phyloP scores from a whole-genome alignment of 345 rosid species.

The Kandelia obovata region DNA sequence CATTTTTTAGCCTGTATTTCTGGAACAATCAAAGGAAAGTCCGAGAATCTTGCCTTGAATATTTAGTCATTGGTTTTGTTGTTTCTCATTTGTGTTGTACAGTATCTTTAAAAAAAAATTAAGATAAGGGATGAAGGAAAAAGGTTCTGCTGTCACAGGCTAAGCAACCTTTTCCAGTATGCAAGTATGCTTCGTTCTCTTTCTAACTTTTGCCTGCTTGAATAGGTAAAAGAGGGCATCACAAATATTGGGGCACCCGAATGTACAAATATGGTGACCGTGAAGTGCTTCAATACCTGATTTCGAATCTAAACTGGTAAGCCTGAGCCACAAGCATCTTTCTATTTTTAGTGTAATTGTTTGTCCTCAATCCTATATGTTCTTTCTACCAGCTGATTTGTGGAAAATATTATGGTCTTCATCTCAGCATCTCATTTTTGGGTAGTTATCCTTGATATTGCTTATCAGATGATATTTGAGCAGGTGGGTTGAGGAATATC shows the following conservation, averaged over 20 bases:
- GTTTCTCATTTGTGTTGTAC: too few species aligned
- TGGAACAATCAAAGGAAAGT: too few species aligned
- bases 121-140: background rate
- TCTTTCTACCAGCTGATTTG: background rate
- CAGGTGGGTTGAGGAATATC: constrained; percentile 96
- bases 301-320: constrained; percentile 96
- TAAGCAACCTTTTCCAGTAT: background rate
- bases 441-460: constrained; percentile 18
- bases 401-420: constrained; percentile 6
- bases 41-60: too few species aligned
- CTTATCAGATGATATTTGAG: constrained; percentile 32
- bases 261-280: constrained; percentile 92
- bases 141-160: background rate
- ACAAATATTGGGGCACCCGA: constrained; percentile 96
- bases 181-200: constrained; percentile 2
- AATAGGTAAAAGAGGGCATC: constrained; percentile 90
- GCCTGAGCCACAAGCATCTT: constrained; percentile 10
- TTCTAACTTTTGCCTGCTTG: constrained; percentile 14
- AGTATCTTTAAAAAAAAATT: background rate
- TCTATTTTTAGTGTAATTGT: constrained; percentile 6
- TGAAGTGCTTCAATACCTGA: constrained; percentile 85
- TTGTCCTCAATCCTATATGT: background rate
- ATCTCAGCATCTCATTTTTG: constrained; percentile 4
- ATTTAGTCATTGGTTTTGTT: too few species aligned
- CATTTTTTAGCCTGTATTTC: too few species aligned